These are phyloP conservation scores for Lentinula novae-zelandiae DNA, from an alignment of 1,284 basidiomycete species.

Conservation along the genomic window DNA sequence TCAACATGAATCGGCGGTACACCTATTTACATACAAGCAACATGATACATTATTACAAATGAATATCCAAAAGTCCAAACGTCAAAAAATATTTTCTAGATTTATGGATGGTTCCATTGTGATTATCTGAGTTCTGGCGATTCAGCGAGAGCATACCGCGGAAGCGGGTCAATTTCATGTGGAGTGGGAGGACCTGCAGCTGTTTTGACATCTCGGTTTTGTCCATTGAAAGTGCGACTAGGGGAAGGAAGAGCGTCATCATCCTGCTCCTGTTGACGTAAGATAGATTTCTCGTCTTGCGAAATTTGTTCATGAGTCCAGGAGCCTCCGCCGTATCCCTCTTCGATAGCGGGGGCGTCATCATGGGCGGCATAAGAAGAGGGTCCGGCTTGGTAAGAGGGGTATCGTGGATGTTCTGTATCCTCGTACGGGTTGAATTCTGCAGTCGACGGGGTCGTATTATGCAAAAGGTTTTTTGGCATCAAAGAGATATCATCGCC, in stretches of 20 bases:
- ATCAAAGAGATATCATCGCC: neutral
- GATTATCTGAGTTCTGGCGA: neutral
- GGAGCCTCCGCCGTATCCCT: conserved; percentile 17
- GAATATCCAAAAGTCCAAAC: no score
- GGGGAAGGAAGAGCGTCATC: neutral
- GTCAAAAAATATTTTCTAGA: neutral
- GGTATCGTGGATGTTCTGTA: neutral
- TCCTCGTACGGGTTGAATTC: conserved; percentile 17
- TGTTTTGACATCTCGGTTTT: neutral
- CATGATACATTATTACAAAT: neutral
- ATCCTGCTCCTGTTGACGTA: conserved; percentile 10
- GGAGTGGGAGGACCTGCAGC: neutral
- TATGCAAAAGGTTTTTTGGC: neutral
- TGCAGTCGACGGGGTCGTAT: neutral
- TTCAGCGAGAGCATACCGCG: neutral
- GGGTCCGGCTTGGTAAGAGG: neutral
- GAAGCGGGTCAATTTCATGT: conserved; percentile 1
- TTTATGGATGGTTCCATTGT: neutral
- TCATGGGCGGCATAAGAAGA: conserved; percentile 1
- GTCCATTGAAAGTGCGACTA: neutral
- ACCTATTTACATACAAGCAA: neutral
- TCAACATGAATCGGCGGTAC: neutral
- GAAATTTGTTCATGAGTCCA: conserved; percentile 16
- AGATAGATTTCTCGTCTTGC: conserved; percentile 13
- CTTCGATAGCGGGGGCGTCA: conserved; percentile 12